Conservation (phyloP, 2,329 filamentous ascomycete species). For the Fusarium sp. region DNA sequence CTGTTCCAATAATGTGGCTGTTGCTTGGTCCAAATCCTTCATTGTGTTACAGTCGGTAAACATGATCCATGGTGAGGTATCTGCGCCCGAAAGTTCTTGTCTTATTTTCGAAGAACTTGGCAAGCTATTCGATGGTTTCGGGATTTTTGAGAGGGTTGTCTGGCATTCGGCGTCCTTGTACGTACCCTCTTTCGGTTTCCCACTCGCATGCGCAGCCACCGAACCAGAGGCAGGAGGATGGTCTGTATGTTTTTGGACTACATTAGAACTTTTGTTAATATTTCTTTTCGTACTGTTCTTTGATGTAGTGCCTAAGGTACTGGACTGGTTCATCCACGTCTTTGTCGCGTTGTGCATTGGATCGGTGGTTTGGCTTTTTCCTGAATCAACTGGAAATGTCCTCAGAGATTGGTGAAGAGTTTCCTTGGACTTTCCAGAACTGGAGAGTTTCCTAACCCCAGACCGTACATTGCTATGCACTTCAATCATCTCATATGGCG, state of each 20-base stretch:
- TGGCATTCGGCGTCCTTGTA: conserved; percentile 33
- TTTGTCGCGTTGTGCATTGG: not conserved
- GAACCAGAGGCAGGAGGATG: not conserved
- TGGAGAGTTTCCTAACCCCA: not conserved
- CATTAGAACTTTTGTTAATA: not conserved
- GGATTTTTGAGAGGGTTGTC: not conserved
- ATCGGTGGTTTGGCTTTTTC: not conserved
- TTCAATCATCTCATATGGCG: not conserved
- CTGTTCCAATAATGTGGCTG: conserved; percentile 50
- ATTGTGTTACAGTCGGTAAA: conserved; percentile 45
- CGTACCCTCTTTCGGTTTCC: not conserved
- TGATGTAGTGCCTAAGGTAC: not conserved
- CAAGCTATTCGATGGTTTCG: not conserved
- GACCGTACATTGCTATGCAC: not conserved
- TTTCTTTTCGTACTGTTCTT: not conserved
- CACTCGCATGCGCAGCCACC: not conserved
- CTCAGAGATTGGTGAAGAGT: not conserved
- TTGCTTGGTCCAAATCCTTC: conserved; percentile 42
- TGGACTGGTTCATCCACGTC: not conserved
- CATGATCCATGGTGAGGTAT: conserved; percentile 34
- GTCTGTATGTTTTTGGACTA: no score
- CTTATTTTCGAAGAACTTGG: not conserved
- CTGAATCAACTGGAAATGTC: not conserved
- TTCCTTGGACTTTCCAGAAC: not conserved
- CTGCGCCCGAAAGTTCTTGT: not conserved